Evolutionary conservation across 177 flowering plant species (phyloP).

Genomic region (Vitis hybrid): DNA sequence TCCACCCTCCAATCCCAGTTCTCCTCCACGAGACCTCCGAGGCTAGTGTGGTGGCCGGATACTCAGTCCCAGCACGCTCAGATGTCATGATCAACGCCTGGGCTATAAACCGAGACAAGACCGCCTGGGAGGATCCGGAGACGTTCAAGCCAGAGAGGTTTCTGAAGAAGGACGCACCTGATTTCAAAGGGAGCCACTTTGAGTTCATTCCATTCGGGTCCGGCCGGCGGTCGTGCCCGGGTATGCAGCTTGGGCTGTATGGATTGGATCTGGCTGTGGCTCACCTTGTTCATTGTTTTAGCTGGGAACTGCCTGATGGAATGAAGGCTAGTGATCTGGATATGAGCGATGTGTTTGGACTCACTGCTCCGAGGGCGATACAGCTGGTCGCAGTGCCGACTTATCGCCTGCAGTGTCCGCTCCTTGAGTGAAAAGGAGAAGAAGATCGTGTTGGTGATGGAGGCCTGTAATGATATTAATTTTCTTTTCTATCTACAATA

Average conservation of each 20-base stretch:
- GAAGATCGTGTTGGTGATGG: too few relatives aligned
- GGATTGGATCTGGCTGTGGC: slow-evolving; percentile 33
- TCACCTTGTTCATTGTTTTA: slow-evolving; percentile 34
- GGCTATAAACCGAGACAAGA: slow-evolving; percentile 31
- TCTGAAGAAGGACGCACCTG: slow-evolving; percentile 22
- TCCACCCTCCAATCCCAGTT: slow-evolving; percentile 37
- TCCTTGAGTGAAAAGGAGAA: background rate
- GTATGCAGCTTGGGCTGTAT: slow-evolving; percentile 41
- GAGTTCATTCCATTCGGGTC: slow-evolving; percentile 48
- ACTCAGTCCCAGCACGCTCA: slow-evolving; percentile 22
- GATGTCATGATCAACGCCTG: slow-evolving; percentile 39
- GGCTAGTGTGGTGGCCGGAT: slow-evolving; percentile 30
- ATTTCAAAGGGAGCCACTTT: slow-evolving; percentile 39
- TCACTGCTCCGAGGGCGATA: slow-evolving; percentile 37
- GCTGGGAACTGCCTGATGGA: slow-evolving; percentile 40
- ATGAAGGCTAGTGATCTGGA: slow-evolving; percentile 42
- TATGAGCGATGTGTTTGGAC: slow-evolving; percentile 38
- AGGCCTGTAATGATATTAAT: too few relatives aligned
- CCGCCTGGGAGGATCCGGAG: slow-evolving; percentile 32
- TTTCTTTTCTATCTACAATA: too few relatives aligned
- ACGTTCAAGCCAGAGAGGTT: slow-evolving; percentile 29
- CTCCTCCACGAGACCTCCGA: slow-evolving; percentile 41
- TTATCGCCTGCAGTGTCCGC: slow-evolving; percentile 21
- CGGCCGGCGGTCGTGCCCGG: slow-evolving; percentile 46
- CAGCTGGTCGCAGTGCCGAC: slow-evolving; percentile 36